Base-by-base conservation (phyloP, 2,329 filamentous ascomycete species). In the Blastomyces gilchristii region DNA sequence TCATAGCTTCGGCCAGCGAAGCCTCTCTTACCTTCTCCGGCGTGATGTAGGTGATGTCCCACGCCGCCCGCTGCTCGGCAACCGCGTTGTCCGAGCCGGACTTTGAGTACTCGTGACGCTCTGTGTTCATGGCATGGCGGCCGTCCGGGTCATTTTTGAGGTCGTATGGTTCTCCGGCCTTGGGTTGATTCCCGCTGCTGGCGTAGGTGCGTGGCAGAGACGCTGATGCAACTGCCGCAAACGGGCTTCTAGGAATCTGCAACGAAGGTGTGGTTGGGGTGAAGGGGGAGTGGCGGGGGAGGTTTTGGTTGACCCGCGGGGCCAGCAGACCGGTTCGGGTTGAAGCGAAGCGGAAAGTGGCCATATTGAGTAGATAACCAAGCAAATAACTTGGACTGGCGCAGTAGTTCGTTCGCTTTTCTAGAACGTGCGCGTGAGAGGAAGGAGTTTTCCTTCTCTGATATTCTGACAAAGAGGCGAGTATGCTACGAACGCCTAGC, bases 101-200 rank as follows among this genome's bases (percentile, higher is more conserved):
- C 71, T 87, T 85, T 63, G 84, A 84, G 75, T 87, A 84, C 72
- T 95, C 89, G 62, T 82, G 84, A 2, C 82, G 76, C 43, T 83
- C 80, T 0, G 88, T 85, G 64, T 87, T 83, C 43, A 95, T 80
- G 2, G 81, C 80, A 66, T 87, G 81, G 60, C 85, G 82, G 71
- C 87, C 81, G 12, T 65, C 64, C 2, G 50, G 61, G 57, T 65
- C 47, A 43, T 58, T 54, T 28, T 50, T 2, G 25, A 28, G 47
- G 16, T 7, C 28, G 34, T 25, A 25, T 22, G 58, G 49, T 45
- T 28, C 18, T 50, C 25, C 11, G 25, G 1, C 3, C 14, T 37
- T n/a, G 41, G 41, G 58, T 9, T 31, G 49, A 12, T 50, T 50
- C n/a, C n/a, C 22, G 11, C n/a, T 16, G 6, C 18, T 14, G 5